Conservation (phyloP, 1,139 yeast species). For the Zygoascus hellenicus region DNA sequence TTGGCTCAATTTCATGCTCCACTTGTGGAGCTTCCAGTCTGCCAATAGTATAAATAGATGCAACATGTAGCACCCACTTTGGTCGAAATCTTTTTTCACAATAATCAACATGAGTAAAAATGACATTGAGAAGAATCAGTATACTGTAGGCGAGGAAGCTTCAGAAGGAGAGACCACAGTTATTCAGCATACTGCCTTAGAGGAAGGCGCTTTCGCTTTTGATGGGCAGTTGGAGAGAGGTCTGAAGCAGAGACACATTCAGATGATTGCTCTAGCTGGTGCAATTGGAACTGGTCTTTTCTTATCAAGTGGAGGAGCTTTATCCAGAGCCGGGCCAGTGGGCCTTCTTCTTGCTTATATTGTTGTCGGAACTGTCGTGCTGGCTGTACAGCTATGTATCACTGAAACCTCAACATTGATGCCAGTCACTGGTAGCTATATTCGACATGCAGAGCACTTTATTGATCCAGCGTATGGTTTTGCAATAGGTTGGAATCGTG, state of each 20-base stretch:
- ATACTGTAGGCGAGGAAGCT: no score
- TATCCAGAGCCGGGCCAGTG: slow-evolving; percentile 63
- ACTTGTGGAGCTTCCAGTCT: no score
- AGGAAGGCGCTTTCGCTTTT: slow-evolving; percentile 10
- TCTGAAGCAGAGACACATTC: slow-evolving; percentile 41
- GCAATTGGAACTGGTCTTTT: slow-evolving; percentile 47
- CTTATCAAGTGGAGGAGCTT: slow-evolving; percentile 65
- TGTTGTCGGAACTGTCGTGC: slow-evolving; percentile 58
- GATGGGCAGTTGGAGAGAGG: slow-evolving; percentile 31
- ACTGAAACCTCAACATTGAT: slow-evolving; percentile 71
- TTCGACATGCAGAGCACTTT: slow-evolving; percentile 56
- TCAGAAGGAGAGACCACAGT: no score
- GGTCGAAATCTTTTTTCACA: no score
- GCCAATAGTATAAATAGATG: no score
- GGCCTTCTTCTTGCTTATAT: slow-evolving; percentile 57
- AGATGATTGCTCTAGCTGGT: slow-evolving; percentile 47
- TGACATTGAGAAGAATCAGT: no score
- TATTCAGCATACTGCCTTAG: neutral
- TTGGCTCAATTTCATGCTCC: no score
- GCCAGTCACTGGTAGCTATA: slow-evolving; percentile 65
- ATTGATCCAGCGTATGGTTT: slow-evolving; percentile 18
- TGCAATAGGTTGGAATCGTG: slow-evolving; percentile 37
- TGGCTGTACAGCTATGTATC: slow-evolving; percentile 61
- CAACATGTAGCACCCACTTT: no score
- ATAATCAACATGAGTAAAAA: no score